Evolutionary conservation across 352 stramenopile species (phyloP), one percentile per base, ranked within the genome.

Genomic region (Pythium angustatum): DNA sequence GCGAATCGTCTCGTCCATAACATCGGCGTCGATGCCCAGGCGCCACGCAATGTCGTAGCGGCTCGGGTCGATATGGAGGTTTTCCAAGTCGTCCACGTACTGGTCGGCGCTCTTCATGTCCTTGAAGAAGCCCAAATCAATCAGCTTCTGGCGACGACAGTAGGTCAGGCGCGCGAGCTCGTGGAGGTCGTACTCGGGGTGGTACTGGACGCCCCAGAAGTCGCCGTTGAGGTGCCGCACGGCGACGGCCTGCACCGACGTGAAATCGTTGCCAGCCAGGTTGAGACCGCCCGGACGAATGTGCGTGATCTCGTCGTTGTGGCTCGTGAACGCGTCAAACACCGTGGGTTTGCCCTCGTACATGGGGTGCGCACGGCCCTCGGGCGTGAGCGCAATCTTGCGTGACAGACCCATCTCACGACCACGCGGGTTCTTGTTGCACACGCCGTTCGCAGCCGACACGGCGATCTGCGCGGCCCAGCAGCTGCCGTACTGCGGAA

Each of bases 191-290:
- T 94, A 94, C 71, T 94, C 85, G 4, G 83, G 83, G 53, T 94
- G 85, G 58, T 94, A 94, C 55, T 94, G 85, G n/a, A 94, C 75
- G 44, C 66, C 80, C 85, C 85, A 94, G 49, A 94, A 94, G 21
- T 94, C 83, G 40, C 85, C 85, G 14, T 90, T 90, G 48, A 88
- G 73, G 71, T 94, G 64, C 26, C 79, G 76, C 50, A 94, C 73
- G n/a, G 79, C 81, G 17, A 90, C 83, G 36, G 81, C 80, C 61
- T 94, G 85, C 21, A 92, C 78, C 22, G 72, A 64, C 30, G 83
- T 92, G 72, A 90, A 90, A 57, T 79, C 70, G 64, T 89, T 94
- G 26, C 77, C 71, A 9, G 79, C 71, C 22, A 94, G 76, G 17
- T 70, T 36, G 17, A 94, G 70, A n/a, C 78, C 77, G 27, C 83